A percentile compares a stretch with the other conserved stretches of the same genome.
Evolutionary conservation across 305 asterid species (phyloP).

Genomic region (Solanum chacoense): DNA sequence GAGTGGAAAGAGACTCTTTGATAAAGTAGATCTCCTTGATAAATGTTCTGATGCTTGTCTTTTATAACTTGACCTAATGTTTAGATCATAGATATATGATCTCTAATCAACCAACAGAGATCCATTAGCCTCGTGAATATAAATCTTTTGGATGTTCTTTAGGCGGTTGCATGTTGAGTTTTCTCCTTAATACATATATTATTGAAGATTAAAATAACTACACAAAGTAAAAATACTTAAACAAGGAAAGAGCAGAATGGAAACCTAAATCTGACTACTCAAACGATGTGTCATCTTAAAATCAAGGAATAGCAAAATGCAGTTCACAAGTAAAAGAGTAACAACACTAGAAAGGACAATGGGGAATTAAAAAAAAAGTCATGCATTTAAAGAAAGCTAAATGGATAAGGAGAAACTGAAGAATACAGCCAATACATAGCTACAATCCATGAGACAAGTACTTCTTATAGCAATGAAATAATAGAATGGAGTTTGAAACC

Average conservation of each 20-base stretch:
- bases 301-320: background rate
- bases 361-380: background rate
- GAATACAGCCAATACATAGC: background rate
- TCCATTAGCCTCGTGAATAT: background rate
- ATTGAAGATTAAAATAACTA: background rate
- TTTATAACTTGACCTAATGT: background rate
- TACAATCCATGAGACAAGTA: background rate
- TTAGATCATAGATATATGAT: background rate
- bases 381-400: background rate
- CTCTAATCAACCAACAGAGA: background rate
- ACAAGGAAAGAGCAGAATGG: background rate
- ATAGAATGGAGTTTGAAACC: constrained; percentile 26
- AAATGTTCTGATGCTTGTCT: background rate
- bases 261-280: background rate
- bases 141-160: background rate
- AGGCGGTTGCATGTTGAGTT: background rate
- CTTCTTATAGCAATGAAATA: background rate
- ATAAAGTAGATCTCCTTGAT: background rate
- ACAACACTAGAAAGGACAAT: background rate
- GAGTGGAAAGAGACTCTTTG: background rate
- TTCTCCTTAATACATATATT: background rate
- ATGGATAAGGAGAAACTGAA: background rate
- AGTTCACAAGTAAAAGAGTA: background rate
- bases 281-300: background rate
- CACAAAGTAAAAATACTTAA: background rate